Evolutionary conservation across 768 basidiomycete species (phyloP).

Genomic region (Kwoniella heveanensis): DNA sequence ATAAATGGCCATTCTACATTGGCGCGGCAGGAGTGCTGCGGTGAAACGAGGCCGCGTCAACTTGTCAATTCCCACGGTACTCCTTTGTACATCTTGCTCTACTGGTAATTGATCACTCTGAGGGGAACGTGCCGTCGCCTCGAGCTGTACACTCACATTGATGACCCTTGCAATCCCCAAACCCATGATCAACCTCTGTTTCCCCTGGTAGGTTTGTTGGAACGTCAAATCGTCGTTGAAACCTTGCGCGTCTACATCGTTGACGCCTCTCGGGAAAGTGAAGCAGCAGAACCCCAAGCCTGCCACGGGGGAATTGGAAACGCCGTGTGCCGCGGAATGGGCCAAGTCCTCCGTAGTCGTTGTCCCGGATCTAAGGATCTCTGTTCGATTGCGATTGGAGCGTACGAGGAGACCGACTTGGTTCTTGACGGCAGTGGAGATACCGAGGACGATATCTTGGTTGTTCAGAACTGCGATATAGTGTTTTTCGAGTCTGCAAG

Average conservation of each 20-base stretch:
- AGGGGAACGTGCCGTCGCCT: too few species aligned
- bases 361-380: too few species aligned
- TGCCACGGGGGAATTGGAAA: neutral
- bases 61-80: too few species aligned
- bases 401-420: too few species aligned
- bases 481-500: neutral
- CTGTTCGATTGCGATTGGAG: too few species aligned
- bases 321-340: too few species aligned
- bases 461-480: slow-evolving; percentile 1
- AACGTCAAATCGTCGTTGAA: slow-evolving; percentile 12
- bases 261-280: slow-evolving; percentile 2
- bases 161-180: slow-evolving; percentile 12
- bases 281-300: slow-evolving; percentile 10
- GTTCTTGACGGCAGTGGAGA: neutral
- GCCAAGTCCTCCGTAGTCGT: neutral
- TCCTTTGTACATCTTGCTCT: too few species aligned
- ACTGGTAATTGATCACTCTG: too few species aligned
- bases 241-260: neutral
- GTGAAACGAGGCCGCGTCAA: neutral
- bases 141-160: too few species aligned
- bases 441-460: neutral
- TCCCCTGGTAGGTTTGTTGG: slow-evolving; percentile 5
- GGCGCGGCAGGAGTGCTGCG: neutral
- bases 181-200: slow-evolving; percentile 6
- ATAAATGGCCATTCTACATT: slow-evolving; percentile 4